Percentiles rank a stretch among this genome's conserved stretches.
These are phyloP conservation scores for Quercus parvula DNA, from an alignment of 306 rosid genomes.

Conservation along the genomic window DNA sequence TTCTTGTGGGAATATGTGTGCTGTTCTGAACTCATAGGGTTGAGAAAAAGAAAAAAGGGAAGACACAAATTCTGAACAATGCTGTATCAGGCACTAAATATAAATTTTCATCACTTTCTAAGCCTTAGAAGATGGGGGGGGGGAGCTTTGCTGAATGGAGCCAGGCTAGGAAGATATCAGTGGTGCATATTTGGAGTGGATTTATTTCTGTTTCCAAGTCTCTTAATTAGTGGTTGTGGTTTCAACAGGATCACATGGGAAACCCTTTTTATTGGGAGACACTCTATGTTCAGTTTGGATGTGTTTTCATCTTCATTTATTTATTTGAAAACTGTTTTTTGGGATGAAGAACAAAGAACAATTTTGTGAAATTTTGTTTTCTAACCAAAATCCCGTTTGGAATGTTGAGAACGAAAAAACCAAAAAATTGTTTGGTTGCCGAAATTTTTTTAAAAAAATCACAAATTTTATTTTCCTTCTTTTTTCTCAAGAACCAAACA, in stretches of 20 bases:
- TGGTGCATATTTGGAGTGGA: constrained; percentile 35
- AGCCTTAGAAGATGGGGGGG: constrained; percentile 33
- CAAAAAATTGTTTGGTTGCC: no score
- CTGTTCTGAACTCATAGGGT: background rate
- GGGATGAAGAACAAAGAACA: no score
- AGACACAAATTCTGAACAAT: constrained; percentile 28
- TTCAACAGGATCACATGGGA: constrained; percentile 51
- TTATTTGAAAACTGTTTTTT: no score
- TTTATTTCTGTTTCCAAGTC: constrained; percentile 31
- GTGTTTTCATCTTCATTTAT: no score
- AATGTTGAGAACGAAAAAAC: no score
- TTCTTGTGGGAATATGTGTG: background rate
- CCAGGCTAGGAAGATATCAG: constrained; percentile 18
- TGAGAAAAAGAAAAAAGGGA: constrained; percentile 16
- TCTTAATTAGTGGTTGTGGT: constrained; percentile 35
- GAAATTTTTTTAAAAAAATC: no score
- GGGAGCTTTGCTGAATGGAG: constrained; percentile 19
- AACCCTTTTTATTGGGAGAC: constrained; percentile 18
- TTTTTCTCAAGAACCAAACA: no score
- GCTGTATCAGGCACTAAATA: constrained; percentile 26
- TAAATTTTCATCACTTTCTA: constrained; percentile 17
- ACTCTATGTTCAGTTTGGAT: background rate
- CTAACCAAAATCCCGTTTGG: no score
- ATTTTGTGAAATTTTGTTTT: no score
- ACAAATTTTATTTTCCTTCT: no score